Evolutionary conservation across 2,329 filamentous ascomycete species (phyloP).

Genomic region (Graphilbum sp.): DNA sequence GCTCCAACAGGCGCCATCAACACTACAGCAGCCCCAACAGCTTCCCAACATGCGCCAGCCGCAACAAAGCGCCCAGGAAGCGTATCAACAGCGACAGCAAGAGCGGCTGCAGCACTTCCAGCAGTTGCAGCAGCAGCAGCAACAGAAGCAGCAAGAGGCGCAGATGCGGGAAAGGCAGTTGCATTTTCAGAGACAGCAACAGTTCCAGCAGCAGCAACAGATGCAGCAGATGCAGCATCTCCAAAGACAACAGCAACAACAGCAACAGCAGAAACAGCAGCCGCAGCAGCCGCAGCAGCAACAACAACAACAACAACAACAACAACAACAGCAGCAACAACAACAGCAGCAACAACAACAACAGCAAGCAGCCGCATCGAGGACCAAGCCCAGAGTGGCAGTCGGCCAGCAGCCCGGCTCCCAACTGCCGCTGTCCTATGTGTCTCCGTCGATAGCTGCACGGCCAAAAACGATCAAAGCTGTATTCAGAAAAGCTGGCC

Average conservation of each 20-base stretch:
- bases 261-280: not conserved
- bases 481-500: not conserved
- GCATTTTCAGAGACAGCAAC: not conserved
- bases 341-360: not conserved
- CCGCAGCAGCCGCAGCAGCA: not conserved
- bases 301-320: conserved; percentile 1
- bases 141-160: not conserved
- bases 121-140: conserved; percentile 1
- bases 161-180: not conserved
- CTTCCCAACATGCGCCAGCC: not conserved
- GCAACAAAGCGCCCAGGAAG: not conserved
- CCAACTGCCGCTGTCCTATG: not conserved
- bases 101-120: conserved; percentile 1
- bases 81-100: not conserved
- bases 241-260: not conserved
- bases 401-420: not conserved
- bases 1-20: not conserved
- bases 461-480: conserved; percentile 3
- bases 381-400: too few relatives aligned
- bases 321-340: not conserved
- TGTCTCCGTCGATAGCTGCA: too few relatives aligned
- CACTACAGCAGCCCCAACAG: not conserved
- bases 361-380: too few relatives aligned
- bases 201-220: not conserved
- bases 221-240: not conserved